These are phyloP conservation scores for Teunomyces kruisii DNA, from an alignment of 805 yeast species.

Conservation along the genomic window DNA sequence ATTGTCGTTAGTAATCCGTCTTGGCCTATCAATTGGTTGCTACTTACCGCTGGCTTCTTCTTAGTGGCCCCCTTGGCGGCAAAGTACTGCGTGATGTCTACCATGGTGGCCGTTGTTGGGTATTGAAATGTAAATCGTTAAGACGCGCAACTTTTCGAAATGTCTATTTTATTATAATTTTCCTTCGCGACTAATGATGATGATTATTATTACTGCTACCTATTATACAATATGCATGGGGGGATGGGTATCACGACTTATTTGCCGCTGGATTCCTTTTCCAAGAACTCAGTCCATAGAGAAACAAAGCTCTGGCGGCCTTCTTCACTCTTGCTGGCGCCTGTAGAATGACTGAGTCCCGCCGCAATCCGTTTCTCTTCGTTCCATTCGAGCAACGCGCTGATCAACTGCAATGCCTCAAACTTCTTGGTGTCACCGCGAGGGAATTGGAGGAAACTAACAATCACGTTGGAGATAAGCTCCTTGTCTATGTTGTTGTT, in stretches of 20 bases:
- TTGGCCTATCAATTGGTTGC: neutral
- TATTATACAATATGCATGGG: constrained; percentile 1
- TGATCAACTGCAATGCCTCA: constrained; percentile 82
- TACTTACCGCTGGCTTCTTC: constrained; percentile 1
- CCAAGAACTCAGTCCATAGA: constrained; percentile 77
- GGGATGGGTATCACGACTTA: neutral
- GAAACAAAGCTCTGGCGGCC: constrained; percentile 61
- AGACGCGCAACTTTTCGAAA: neutral
- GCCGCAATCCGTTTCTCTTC: constrained; percentile 75
- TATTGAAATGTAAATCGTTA: no score
- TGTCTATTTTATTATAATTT: neutral
- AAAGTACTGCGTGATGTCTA: constrained; percentile 10
- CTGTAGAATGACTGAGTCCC: constrained; percentile 52
- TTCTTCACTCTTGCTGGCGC: constrained; percentile 16
- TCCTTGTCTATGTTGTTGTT: constrained; percentile 84
- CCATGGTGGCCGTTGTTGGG: constrained; percentile 2
- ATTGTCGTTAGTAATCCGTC: neutral
- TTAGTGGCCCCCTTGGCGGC: neutral
- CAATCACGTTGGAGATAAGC: constrained; percentile 78
- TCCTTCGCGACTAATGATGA: neutral
- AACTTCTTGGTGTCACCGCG: constrained; percentile 93
- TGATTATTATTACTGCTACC: neutral
- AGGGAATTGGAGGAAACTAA: constrained; percentile 83
- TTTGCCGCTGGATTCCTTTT: constrained; percentile 56
- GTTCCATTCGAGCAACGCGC: constrained; percentile 87